Percentiles rank a stretch among this genome's conserved stretches.
These are phyloP conservation scores for Vitis riparia DNA, from an alignment of 164 flowering plant genomes.

Conservation along the genomic window DNA sequence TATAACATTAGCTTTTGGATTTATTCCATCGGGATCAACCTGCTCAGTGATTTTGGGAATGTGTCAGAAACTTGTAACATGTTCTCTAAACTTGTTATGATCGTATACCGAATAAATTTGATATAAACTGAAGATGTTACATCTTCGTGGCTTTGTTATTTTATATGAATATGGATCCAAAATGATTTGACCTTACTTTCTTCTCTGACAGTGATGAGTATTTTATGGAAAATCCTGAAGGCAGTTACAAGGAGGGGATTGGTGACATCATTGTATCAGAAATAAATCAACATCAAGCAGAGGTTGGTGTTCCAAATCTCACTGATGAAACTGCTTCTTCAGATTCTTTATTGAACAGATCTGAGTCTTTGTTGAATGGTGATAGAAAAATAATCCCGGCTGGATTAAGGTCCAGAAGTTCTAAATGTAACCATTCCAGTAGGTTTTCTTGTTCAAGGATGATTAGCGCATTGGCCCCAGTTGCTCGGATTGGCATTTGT, in stretches of 20 bases:
- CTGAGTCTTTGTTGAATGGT: constrained; percentile 19
- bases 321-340: constrained; percentile 10
- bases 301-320: constrained; percentile 14
- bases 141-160: not conserved
- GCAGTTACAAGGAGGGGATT: constrained; percentile 5
- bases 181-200: not conserved
- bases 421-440: constrained; percentile 28
- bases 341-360: constrained; percentile 12
- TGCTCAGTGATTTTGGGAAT: no score
- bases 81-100: not conserved
- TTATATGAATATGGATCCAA: not conserved
- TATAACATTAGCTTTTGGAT: no score
- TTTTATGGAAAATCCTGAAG: constrained; percentile 22
- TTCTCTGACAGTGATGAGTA: constrained; percentile 41
- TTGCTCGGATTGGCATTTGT: constrained; percentile 55
- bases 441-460: constrained; percentile 51
- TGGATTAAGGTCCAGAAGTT: constrained; percentile 23
- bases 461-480: constrained; percentile 65
- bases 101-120: no score
- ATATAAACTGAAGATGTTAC: not conserved
- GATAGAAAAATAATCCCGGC: constrained; percentile 12
- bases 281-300: constrained; percentile 12
- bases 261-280: constrained; percentile 2
- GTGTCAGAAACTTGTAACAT: not conserved
- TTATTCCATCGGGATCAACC: no score